Percentiles rank a stretch among this genome's conserved stretches.
These are phyloP conservation scores for Diddensiella santjacobensis DNA, from an alignment of 805 yeast species.

Conservation along the genomic window DNA sequence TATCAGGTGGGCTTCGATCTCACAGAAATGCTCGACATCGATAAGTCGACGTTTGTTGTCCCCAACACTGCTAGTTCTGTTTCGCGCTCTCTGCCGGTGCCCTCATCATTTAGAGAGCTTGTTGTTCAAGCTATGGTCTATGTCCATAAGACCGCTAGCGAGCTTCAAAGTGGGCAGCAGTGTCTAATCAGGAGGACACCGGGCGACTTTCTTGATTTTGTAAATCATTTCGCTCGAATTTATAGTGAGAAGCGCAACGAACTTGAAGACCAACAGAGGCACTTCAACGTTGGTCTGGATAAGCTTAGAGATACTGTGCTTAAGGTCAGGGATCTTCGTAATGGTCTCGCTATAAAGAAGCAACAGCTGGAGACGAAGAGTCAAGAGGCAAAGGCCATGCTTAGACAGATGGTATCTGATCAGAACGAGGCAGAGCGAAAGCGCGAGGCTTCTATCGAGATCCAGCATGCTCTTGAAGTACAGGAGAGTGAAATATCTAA, in stretches of 20 bases:
- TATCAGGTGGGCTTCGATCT: conserved; percentile 46
- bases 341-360: conserved; percentile 52
- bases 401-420: conserved; percentile 70
- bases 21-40: conserved; percentile 50
- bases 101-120: conserved; percentile 40
- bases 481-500: conserved; percentile 60
- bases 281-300: conserved; percentile 68
- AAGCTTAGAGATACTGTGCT: conserved; percentile 72
- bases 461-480: conserved; percentile 61
- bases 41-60: conserved; percentile 39
- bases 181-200: conserved; percentile 39
- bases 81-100: conserved; percentile 17
- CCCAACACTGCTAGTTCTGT: conserved; percentile 31
- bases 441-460: conserved; percentile 76
- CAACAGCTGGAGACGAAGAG: conserved; percentile 51
- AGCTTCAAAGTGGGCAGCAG: not conserved
- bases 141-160: conserved; percentile 39
- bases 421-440: conserved; percentile 92
- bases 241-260: conserved; percentile 44
- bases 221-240: conserved; percentile 42
- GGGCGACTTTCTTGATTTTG: conserved; percentile 50
- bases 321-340: conserved; percentile 59
- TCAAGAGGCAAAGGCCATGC: conserved; percentile 62
- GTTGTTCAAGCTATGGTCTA: conserved; percentile 45
- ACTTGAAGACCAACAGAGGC: conserved; percentile 65